Base-by-base conservation (phyloP, 495 filamentous ascomycete genomes). In the Trichocladium antarcticum region DNA sequence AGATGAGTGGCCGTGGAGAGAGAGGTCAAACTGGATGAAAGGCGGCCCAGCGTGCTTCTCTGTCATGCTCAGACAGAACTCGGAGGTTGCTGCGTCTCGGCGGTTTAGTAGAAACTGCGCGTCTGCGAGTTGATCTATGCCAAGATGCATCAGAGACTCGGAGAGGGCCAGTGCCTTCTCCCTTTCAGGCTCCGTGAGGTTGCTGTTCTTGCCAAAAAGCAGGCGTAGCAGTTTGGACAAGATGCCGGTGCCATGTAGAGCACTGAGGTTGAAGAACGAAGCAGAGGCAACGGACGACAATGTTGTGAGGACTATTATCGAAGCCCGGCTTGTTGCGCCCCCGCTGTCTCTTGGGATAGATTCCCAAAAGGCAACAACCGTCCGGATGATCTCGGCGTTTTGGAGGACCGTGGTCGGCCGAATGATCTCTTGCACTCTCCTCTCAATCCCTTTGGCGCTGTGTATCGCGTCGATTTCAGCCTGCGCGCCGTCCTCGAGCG, bases 11-110 rank as follows among this genome's bases (percentile, higher is more conserved):
- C 92, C 92, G 67, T 92, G 74, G 19, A 84, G 68, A 4, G 87
- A 92, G 42, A 97, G 71, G 68, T 98, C 92, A 65, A 98, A 97
- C 57, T 96, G 87, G 58, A 98, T 82, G 56, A 84, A 87, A 3
- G 89, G 76, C 27, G 92, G 87, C 16, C 76, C 74, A 48, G 80
- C 78, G 41, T 89, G 87, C 40, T 71, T 70, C 57, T 82, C 78
- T 47, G 93, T 76, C 45, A 81, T 80, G 50, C 77, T 70, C 15
- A 90, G 70, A 31, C 94, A 81, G 54, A 95, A 89, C 34, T 80
- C 74, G 28, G 83, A 78, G 12, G 82, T 76, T 24, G 72, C 61
- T 10, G 79, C 60, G 36, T 80, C 84, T 11, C 73, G 71, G 46
- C 76, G 73, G 19, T 76, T 75, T 56, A 93, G 80, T 34, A 98